Conservation (phyloP, 371 early-diverging fungal species). For the Batrachochytrium dendrobatidis region DNA sequence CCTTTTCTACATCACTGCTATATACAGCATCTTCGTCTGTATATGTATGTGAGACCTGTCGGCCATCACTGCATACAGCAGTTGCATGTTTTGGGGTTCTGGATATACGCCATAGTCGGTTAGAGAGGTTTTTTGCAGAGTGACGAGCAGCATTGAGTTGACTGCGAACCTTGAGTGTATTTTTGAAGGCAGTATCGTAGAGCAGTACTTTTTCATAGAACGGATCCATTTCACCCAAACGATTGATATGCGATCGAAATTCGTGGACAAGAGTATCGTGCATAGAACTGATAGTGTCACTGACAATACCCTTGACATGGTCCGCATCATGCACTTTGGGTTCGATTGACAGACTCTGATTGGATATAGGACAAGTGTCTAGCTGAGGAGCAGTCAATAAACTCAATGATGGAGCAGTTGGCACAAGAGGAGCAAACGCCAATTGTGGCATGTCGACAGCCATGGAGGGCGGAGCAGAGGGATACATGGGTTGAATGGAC, state of each 20-base stretch:
- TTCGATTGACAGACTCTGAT: no score
- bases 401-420: no score
- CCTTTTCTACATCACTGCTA: not conserved
- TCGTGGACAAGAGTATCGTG: not conserved
- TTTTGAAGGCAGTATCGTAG: slow-evolving; percentile 7
- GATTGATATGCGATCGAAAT: not conserved
- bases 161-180: not conserved
- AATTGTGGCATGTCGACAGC: no score
- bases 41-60: not conserved
- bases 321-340: no score
- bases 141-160: not conserved
- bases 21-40: not conserved
- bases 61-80: not conserved
- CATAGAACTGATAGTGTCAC: no score
- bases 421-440: no score
- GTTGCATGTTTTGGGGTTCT: not conserved
- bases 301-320: no score
- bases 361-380: no score
- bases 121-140: not conserved
- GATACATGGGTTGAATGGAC: no score
- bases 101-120: not conserved
- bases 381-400: no score
- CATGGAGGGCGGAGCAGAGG: no score
- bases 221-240: not conserved
- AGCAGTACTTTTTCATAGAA: slow-evolving; percentile 6